These are phyloP conservation scores for Thymus mandschuricus DNA, from an alignment of 257 asterid species.

Conservation along the genomic window DNA sequence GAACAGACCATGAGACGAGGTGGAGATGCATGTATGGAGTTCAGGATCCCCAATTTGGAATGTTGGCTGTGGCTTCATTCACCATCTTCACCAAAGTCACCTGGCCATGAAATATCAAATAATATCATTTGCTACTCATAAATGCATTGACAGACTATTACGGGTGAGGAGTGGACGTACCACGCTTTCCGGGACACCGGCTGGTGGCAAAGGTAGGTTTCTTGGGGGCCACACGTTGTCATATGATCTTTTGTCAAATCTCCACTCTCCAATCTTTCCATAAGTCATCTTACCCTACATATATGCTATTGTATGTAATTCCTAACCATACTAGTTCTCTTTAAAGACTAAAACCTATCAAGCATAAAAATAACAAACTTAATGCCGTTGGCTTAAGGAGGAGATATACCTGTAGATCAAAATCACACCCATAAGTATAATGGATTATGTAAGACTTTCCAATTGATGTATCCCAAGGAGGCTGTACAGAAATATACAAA, in stretches of 20 bases:
- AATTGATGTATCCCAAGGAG: conserved; percentile 86
- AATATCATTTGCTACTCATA: not conserved
- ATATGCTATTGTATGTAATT: not conserved
- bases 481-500: conserved; percentile 53
- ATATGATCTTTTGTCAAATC: conserved; percentile 92
- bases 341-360: too few species aligned
- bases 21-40: not conserved
- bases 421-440: conserved; percentile 95
- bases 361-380: conserved; percentile 2
- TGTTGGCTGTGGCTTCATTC: conserved; percentile 81
- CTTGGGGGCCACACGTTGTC: conserved; percentile 69
- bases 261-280: conserved; percentile 97
- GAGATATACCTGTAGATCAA: conserved; percentile 66
- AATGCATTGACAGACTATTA: not conserved
- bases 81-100: conserved; percentile 89
- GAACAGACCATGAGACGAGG: not conserved
- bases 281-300: conserved; percentile 76
- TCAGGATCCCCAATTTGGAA: conserved; percentile 87
- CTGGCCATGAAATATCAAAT: conserved; percentile 48
- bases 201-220: conserved; percentile 87
- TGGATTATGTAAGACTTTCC: conserved; percentile 85
- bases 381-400: not conserved
- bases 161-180: conserved; percentile 42
- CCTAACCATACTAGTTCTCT: not conserved
- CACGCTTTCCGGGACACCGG: conserved; percentile 96